Percentiles rank a stretch among this genome's conserved stretches.
Evolutionary conservation across 495 filamentous ascomycete genomes (phyloP).

Genomic region (Talaromyces nanjingensis): DNA sequence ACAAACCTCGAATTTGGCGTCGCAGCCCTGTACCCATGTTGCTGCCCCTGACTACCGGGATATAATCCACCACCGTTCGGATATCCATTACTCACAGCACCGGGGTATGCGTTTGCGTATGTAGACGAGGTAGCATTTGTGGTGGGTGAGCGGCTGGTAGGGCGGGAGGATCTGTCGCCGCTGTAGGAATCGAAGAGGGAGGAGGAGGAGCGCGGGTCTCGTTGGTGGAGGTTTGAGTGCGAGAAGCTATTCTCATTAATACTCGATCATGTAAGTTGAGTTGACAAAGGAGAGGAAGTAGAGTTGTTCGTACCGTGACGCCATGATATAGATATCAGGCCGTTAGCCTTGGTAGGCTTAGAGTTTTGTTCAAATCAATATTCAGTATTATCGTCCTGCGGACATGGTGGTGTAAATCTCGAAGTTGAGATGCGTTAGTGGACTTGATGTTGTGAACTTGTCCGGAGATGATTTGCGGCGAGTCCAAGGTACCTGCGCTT

Average conservation of each 20-base stretch:
- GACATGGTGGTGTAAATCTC: neutral
- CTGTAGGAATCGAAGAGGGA: slow-evolving; percentile 84
- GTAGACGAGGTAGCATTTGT: slow-evolving; percentile 26
- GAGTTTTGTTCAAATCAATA: neutral
- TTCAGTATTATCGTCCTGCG: neutral
- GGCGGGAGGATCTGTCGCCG: slow-evolving; percentile 46
- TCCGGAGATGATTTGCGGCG: neutral
- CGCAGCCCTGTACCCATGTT: slow-evolving; percentile 37
- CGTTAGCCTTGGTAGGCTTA: neutral
- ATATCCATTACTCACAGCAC: slow-evolving; percentile 30
- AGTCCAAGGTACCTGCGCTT: neutral
- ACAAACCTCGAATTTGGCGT: slow-evolving; percentile 78
- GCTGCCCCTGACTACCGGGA: slow-evolving; percentile 8
- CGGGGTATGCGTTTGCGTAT: slow-evolving; percentile 53
- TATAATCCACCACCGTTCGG: neutral
- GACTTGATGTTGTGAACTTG: neutral
- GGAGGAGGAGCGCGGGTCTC: slow-evolving; percentile 73
- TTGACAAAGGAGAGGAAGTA: neutral
- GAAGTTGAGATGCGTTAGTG: neutral
- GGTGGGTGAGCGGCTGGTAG: slow-evolving; percentile 44
- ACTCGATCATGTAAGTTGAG: neutral
- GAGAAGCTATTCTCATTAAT: slow-evolving; percentile 40
- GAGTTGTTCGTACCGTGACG: neutral
- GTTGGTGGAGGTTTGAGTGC: slow-evolving; percentile 62
- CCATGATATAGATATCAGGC: neutral